Evolutionary conservation across 2,329 filamentous ascomycete species (phyloP).

Genomic region (Drechslerella stenobrocha): DNA sequence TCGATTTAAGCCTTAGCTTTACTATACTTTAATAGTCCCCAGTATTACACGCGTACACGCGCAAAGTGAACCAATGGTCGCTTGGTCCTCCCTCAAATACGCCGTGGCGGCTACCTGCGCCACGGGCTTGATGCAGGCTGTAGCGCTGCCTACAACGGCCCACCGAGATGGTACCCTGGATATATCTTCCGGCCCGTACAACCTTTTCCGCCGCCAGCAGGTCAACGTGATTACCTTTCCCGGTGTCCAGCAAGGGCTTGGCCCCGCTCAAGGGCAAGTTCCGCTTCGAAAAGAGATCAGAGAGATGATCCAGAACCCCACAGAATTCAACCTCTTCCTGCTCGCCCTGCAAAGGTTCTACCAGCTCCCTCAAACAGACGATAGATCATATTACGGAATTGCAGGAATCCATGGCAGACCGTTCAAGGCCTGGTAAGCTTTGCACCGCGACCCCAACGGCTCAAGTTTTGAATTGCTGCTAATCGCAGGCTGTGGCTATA

Average conservation of each 20-base stretch:
- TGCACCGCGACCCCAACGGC: not conserved
- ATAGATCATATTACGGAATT: slow-evolving; percentile 7
- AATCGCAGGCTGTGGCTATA: not conserved
- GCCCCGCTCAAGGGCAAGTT: slow-evolving; percentile 21
- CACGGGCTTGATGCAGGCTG: slow-evolving; percentile 8
- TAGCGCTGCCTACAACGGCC: slow-evolving; percentile 7
- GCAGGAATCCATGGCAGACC: slow-evolving; percentile 26
- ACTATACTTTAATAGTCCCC: too few species aligned
- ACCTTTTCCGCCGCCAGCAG: slow-evolving; percentile 14
- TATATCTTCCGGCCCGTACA: not conserved
- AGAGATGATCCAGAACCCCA: slow-evolving; percentile 21
- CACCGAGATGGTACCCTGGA: not conserved
- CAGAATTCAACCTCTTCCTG: slow-evolving; percentile 54
- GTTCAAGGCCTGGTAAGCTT: slow-evolving; percentile 12
- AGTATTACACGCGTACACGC: too few species aligned
- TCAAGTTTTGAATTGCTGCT: not conserved
- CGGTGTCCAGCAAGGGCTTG: slow-evolving; percentile 24
- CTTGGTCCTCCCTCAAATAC: slow-evolving; percentile 19
- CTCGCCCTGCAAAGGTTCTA: slow-evolving; percentile 21
- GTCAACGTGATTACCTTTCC: slow-evolving; percentile 1
- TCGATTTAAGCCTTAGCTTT: too few species aligned
- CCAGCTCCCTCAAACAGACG: not conserved
- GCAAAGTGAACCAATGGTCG: too few species aligned
- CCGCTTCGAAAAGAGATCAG: slow-evolving; percentile 26
- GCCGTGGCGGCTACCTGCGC: slow-evolving; percentile 13